Conservation (phyloP, 164 flowering plant species). For the Vitis rupestris region DNA sequence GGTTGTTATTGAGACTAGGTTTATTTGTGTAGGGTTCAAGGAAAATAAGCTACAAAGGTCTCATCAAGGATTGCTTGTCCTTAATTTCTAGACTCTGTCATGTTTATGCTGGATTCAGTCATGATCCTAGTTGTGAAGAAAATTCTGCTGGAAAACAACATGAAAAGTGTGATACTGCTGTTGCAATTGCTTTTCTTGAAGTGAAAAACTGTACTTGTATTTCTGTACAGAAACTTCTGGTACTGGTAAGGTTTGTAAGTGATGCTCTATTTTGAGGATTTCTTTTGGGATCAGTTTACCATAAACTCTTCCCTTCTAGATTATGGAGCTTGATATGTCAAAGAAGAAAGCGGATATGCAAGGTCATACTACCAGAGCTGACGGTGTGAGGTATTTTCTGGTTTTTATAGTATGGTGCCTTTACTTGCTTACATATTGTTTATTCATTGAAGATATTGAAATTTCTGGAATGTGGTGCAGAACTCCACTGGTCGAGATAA, state of each 20-base stretch:
- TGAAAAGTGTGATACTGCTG: constrained; percentile 26
- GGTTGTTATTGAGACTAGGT: not conserved
- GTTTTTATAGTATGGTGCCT: constrained; percentile 1
- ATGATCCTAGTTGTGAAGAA: constrained; percentile 17
- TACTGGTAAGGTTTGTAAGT: constrained; percentile 42
- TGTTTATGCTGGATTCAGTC: constrained; percentile 13
- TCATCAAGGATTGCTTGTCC: constrained; percentile 57
- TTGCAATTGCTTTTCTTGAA: constrained; percentile 45
- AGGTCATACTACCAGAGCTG: constrained; percentile 66
- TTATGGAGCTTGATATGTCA: constrained; percentile 74
- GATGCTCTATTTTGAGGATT: not conserved
- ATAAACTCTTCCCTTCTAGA: constrained; percentile 28
- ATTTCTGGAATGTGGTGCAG: constrained; percentile 39
- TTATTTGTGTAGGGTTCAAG: constrained; percentile 61
- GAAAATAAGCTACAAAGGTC: constrained; percentile 55
- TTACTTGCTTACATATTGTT: not conserved
- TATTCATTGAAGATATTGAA: not conserved
- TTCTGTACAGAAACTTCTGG: constrained; percentile 52
- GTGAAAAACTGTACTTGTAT: constrained; percentile 35
- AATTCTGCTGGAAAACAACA: constrained; percentile 16
- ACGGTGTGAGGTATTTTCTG: constrained; percentile 65
- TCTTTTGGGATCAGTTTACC: no score
- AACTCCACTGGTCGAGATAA: constrained; percentile 65
- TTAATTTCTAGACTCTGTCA: constrained; percentile 33
- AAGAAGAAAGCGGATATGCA: constrained; percentile 60